Conservation (phyloP, 495 filamentous ascomycete species). For the Chaetomidium leptoderma region DNA sequence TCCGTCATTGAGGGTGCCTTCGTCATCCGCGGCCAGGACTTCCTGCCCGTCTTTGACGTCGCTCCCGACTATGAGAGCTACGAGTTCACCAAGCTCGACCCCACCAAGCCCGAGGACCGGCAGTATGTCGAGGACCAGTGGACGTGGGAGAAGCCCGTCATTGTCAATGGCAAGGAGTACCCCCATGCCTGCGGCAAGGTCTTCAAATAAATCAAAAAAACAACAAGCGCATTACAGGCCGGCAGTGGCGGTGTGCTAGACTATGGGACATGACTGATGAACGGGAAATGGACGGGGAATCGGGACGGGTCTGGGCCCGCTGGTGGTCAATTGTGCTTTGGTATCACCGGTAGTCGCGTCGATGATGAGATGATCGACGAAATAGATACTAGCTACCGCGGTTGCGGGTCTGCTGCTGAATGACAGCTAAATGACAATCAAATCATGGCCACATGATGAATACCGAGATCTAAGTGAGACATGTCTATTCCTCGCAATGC, state of each 20-base stretch:
- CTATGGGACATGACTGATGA: constrained; percentile 38
- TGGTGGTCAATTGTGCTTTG: constrained; percentile 25
- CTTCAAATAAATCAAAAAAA: constrained; percentile 75
- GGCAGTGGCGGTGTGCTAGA: constrained; percentile 25
- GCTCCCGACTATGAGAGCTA: constrained; percentile 97
- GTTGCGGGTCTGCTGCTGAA: constrained; percentile 13
- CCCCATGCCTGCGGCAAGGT: constrained; percentile 76
- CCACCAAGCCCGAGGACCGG: constrained; percentile 71
- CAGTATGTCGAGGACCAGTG: constrained; percentile 83
- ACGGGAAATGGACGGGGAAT: constrained; percentile 26
- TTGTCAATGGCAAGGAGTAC: constrained; percentile 75
- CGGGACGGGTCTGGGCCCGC: constrained; percentile 23
- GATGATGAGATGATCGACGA: constrained; percentile 24
- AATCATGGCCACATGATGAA: neutral
- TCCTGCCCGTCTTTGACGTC: constrained; percentile 83
- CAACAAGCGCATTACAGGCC: constrained; percentile 18
- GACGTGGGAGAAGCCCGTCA: constrained; percentile 76
- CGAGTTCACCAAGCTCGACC: constrained; percentile 91
- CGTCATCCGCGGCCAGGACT: constrained; percentile 87
- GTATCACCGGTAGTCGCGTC: constrained; percentile 25
- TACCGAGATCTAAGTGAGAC: neutral
- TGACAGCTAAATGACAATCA: constrained; percentile 11
- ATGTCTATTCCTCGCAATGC: neutral
- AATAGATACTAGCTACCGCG: constrained; percentile 26
- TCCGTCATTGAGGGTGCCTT: constrained; percentile 88